phyloP scores from a whole-genome alignment of 345 rosid species.

The Passiflora organensis region DNA sequence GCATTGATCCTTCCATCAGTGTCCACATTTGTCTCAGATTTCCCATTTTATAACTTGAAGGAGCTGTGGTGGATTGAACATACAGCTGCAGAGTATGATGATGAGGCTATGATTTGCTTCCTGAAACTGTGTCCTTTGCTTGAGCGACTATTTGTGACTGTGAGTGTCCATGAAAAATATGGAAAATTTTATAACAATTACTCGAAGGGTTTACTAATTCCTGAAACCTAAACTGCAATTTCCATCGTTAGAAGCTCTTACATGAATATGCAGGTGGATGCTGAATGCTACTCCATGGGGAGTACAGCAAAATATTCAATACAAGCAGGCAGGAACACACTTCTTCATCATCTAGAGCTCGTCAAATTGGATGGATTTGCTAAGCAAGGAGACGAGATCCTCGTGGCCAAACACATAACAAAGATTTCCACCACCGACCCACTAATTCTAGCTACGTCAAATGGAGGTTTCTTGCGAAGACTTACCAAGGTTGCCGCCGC shows the following conservation, averaged over 20 bases:
- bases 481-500: too few species aligned
- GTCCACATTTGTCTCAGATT: conserved; percentile 34
- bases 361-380: conserved; percentile 45
- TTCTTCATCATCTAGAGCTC: conserved; percentile 26
- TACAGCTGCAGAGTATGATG: conserved; percentile 27
- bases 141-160: conserved; percentile 46
- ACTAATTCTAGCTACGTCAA: conserved; percentile 21
- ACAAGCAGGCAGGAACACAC: conserved; percentile 25
- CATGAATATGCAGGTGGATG: conserved; percentile 39
- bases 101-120: conserved; percentile 34
- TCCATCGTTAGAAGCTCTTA: not conserved
- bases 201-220: too few species aligned
- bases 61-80: conserved; percentile 60
- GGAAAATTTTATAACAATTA: not conserved
- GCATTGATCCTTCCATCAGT: conserved; percentile 40
- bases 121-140: conserved; percentile 51
- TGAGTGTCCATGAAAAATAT: conserved; percentile 18
- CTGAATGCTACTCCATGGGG: conserved; percentile 22
- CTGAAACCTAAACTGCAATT: too few species aligned
- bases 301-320: conserved; percentile 9
- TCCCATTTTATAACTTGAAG: conserved; percentile 48
- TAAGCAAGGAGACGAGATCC: conserved; percentile 22
- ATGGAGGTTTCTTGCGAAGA: conserved; percentile 14
- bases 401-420: conserved; percentile 25
- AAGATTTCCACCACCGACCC: conserved; percentile 23